Evolutionary conservation across 2,329 filamentous ascomycete genomes (phyloP).

Genomic region (Epichloe glyceriae): DNA sequence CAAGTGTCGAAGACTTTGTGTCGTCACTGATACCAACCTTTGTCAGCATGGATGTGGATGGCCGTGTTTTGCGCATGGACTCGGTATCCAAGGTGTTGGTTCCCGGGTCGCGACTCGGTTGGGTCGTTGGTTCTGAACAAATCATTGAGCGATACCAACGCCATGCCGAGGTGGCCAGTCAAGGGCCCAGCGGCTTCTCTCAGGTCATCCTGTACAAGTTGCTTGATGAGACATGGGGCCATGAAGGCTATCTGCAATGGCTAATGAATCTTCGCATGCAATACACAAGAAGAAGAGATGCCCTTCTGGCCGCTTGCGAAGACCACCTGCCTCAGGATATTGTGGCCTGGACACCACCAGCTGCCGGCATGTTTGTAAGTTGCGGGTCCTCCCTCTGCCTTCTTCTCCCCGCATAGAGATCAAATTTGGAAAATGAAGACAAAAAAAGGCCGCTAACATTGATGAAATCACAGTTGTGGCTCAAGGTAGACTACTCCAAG

Average conservation of each 20-base stretch:
- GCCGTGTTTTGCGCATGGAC: constrained; percentile 79
- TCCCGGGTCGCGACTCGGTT: constrained; percentile 70
- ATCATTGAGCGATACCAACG: constrained; percentile 71
- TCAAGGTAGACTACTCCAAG: constrained; percentile 51
- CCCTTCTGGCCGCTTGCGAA: constrained; percentile 69
- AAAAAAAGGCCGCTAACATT: background rate
- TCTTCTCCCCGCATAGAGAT: background rate
- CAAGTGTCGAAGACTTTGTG: constrained; percentile 59
- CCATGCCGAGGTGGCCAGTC: constrained; percentile 71
- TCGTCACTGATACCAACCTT: constrained; percentile 48
- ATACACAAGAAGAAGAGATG: constrained; percentile 70
- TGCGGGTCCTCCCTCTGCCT: background rate
- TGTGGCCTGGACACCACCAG: constrained; percentile 66
- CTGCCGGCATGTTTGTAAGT: constrained; percentile 87
- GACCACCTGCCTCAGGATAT: constrained; percentile 60
- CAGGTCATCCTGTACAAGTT: constrained; percentile 81
- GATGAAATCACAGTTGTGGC: constrained; percentile 46
- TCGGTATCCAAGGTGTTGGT: constrained; percentile 88
- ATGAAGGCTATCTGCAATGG: constrained; percentile 82
- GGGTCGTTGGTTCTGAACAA: constrained; percentile 80
- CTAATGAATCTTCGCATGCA: constrained; percentile 66
- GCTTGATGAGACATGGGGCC: constrained; percentile 88
- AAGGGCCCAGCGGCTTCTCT: constrained; percentile 74
- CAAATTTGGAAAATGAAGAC: background rate
- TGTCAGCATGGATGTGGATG: constrained; percentile 71